Evolutionary conservation across 768 basidiomycete genomes (phyloP), one percentile per base, ranked within the genome.

Genomic region (Amanita jacksonii): DNA sequence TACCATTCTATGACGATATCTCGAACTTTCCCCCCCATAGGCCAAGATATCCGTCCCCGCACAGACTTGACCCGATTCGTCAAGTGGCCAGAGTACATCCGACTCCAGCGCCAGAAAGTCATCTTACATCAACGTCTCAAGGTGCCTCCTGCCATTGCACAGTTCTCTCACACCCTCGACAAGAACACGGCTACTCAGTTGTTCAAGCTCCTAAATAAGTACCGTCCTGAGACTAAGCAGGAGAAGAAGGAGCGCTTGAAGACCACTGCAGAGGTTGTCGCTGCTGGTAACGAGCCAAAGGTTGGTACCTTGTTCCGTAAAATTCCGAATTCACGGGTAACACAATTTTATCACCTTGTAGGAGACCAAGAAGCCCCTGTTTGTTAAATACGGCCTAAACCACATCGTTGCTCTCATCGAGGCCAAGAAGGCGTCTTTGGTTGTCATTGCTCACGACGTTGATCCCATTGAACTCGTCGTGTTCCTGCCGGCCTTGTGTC

Each of bases 401-500:
- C 94, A 97, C 74, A 77, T 79, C 54, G 89, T 97, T 52, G 92
- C 90, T 48, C 84, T 98, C 60, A 74, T 91, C 43, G 93, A 99
- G 72, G 86, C 87, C 59, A 97, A 99, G 79, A 97, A 97, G 73
- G 93, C 93, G 31, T 76, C 84, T 35, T 81, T 98, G 48, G 93
- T 97, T 52, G 77, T 91, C 67, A 94, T 98, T 53, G 91, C 87
- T 28, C 90, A 97, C 63, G 93, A 98, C 62, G 94, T 99, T 49
- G 94, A 99, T 75, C 94, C 94, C 32, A 96, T 98, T 52, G 94
- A 99, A 70, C 85, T 99, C 57, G 94, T 99, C 52, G 79, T 99
- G 67, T 98, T 89, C 83, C 76, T 98, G 48, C 94, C 94, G 45
- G 92, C 94, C 44, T 82, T 97, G 49, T 98, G 94, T 74, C 84